Evolutionary conservation across 2,329 filamentous ascomycete species (phyloP).

Genomic region (Laburnicola sp.): DNA sequence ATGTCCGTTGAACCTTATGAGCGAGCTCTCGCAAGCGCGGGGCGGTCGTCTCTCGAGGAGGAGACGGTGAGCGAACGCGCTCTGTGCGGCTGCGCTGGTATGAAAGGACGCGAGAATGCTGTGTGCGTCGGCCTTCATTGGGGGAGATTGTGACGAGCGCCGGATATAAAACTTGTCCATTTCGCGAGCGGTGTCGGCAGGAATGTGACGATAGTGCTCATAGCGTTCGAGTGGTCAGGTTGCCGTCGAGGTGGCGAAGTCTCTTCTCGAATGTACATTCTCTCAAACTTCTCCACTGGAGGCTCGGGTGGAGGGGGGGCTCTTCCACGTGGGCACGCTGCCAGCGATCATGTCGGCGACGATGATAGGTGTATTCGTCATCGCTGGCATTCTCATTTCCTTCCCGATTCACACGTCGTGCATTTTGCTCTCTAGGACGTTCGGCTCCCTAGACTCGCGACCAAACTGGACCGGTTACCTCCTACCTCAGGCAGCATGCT

Average conservation of each 20-base stretch:
- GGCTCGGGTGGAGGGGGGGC: conserved; percentile 14
- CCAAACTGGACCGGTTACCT: conserved; percentile 36
- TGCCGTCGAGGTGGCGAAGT: conserved; percentile 9
- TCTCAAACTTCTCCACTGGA: conserved; percentile 21
- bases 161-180: conserved; percentile 21
- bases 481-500: conserved; percentile 37
- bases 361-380: conserved; percentile 18
- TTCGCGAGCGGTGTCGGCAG: background rate
- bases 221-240: conserved; percentile 6
- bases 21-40: conserved; percentile 17
- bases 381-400: conserved; percentile 12
- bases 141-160: background rate
- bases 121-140: conserved; percentile 3
- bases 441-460: conserved; percentile 13
- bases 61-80: background rate
- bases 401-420: conserved; percentile 1
- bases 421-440: background rate
- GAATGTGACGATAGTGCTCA: background rate
- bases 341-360: conserved; percentile 16
- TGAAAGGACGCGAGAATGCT: conserved; percentile 7
- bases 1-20: conserved; percentile 6
- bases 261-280: conserved; percentile 21
- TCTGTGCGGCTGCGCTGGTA: background rate
- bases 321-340: conserved; percentile 18
- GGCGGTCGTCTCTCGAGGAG: conserved; percentile 1